Percentiles rank a stretch among this genome's conserved stretches.
phyloP scores from a whole-genome alignment of 2,329 filamentous ascomycete species.

The Colletotrichum spaethianum region DNA sequence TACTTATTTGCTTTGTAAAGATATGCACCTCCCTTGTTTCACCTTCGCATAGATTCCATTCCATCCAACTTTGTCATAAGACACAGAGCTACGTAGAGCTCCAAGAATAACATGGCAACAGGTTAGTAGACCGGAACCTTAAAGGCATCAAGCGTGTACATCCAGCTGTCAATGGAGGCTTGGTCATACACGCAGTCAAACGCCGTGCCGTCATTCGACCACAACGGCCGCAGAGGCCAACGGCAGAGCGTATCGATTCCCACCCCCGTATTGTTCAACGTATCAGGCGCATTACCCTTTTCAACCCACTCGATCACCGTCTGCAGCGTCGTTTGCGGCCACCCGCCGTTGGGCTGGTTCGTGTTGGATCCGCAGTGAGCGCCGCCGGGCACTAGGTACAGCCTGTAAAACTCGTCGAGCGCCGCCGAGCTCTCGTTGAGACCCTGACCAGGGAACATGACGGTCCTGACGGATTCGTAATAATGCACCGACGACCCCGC shows the following conservation, averaged over 20 bases:
- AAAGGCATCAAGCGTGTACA: slow-evolving; percentile 36
- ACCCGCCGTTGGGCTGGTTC: slow-evolving; percentile 53
- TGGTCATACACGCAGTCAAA: slow-evolving; percentile 34
- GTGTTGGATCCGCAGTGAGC: slow-evolving; percentile 65
- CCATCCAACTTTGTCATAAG: background rate
- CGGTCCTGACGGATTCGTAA: slow-evolving; percentile 57
- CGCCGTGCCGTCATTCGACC: slow-evolving; percentile 44
- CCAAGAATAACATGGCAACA: too few relatives aligned
- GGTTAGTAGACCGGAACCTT: slow-evolving; percentile 36
- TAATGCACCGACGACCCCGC: slow-evolving; percentile 52
- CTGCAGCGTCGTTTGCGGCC: slow-evolving; percentile 56
- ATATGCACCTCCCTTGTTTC: background rate
- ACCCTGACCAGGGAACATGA: slow-evolving; percentile 61
- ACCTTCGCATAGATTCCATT: background rate
- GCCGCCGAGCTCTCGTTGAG: slow-evolving; percentile 46
- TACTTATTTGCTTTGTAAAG: background rate
- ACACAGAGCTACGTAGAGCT: too few relatives aligned
- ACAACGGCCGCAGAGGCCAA: slow-evolving; percentile 59
- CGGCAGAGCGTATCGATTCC: slow-evolving; percentile 54
- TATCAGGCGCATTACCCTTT: slow-evolving; percentile 59
- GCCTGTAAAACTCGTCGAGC: slow-evolving; percentile 57
- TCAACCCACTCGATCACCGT: slow-evolving; percentile 68
- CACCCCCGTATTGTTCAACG: slow-evolving; percentile 58
- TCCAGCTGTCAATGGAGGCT: slow-evolving; percentile 30
- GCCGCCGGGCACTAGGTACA: slow-evolving; percentile 62